These are phyloP conservation scores for Sugiyamaella grinbergsii DNA, from an alignment of 1,139 yeast species.

Conservation along the genomic window DNA sequence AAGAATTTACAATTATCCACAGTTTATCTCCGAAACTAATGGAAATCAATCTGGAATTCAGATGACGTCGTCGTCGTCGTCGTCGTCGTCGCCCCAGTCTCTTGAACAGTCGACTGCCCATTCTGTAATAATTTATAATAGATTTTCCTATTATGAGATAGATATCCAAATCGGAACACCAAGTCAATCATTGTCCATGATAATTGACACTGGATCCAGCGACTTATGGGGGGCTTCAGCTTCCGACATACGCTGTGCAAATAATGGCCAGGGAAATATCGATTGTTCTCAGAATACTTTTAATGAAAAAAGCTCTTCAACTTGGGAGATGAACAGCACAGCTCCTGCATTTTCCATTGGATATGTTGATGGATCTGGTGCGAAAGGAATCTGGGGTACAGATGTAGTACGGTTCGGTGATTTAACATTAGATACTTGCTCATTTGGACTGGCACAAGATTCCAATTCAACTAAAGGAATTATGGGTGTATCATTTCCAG, in stretches of 20 bases:
- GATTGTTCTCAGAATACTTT: slow-evolving; percentile 27
- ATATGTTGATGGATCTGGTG: slow-evolving; percentile 36
- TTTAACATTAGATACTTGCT: slow-evolving; percentile 43
- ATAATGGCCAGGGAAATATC: slow-evolving; percentile 9
- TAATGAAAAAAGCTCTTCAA: slow-evolving; percentile 26
- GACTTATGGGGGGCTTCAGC: slow-evolving; percentile 23
- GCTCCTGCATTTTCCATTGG: slow-evolving; percentile 28
- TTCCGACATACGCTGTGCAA: slow-evolving; percentile 1
- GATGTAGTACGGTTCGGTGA: slow-evolving; percentile 48
- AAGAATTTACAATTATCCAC: slow-evolving; percentile 14
- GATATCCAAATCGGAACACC: slow-evolving; percentile 30
- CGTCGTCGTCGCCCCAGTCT: background rate
- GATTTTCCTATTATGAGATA: slow-evolving; percentile 44
- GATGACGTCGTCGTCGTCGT: background rate
- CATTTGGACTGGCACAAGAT: slow-evolving; percentile 51
- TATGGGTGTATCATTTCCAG: slow-evolving; percentile 55
- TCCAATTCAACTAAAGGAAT: slow-evolving; percentile 53
- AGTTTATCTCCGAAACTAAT: background rate
- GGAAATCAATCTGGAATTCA: background rate
- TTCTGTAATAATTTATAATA: slow-evolving; percentile 28
- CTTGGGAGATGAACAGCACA: slow-evolving; percentile 27
- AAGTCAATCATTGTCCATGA: slow-evolving; percentile 16
- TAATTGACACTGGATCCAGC: slow-evolving; percentile 27
- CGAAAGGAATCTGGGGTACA: slow-evolving; percentile 52
- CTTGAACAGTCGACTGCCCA: background rate